phyloP scores from a whole-genome alignment of 2,329 filamentous ascomycete species.

The Scytalidium lignicola region DNA sequence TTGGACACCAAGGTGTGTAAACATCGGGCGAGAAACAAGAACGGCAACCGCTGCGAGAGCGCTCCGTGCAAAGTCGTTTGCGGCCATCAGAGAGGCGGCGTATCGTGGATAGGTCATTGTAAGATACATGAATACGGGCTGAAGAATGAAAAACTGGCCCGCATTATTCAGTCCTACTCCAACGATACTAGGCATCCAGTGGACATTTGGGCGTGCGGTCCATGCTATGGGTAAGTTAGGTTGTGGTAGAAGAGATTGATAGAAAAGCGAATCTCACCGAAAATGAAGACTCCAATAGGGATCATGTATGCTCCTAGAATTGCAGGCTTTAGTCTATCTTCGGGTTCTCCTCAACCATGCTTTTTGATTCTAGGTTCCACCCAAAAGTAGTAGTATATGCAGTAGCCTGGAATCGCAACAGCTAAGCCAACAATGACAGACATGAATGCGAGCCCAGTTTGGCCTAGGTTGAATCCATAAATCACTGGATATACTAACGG shows the following conservation, averaged over 20 bases:
- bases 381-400: conserved; percentile 44
- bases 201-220: conserved; percentile 43
- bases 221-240: conserved; percentile 47
- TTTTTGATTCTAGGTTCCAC: conserved; percentile 42
- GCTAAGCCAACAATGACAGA: conserved; percentile 50
- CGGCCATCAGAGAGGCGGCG: conserved; percentile 47
- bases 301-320: conserved; percentile 44
- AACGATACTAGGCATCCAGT: conserved; percentile 49
- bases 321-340: conserved; percentile 47
- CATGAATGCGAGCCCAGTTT: conserved; percentile 54
- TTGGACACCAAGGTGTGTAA: conserved; percentile 36
- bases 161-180: conserved; percentile 48
- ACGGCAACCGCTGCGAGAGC: conserved; percentile 38
- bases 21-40: conserved; percentile 38
- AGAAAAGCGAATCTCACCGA: conserved; percentile 26
- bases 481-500: conserved; percentile 54
- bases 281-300: conserved; percentile 52
- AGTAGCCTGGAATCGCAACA: conserved; percentile 42
- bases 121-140: conserved; percentile 54
- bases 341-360: conserved; percentile 44
- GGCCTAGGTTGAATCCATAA: conserved; percentile 53
- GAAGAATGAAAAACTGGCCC: conserved; percentile 46
- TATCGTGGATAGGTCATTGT: conserved; percentile 48
- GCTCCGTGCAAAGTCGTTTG: conserved; percentile 31
- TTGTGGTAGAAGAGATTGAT: not conserved